phyloP scores from a whole-genome alignment of 352 stramenopile genomes.

The Phytopythium mirpurense region DNA sequence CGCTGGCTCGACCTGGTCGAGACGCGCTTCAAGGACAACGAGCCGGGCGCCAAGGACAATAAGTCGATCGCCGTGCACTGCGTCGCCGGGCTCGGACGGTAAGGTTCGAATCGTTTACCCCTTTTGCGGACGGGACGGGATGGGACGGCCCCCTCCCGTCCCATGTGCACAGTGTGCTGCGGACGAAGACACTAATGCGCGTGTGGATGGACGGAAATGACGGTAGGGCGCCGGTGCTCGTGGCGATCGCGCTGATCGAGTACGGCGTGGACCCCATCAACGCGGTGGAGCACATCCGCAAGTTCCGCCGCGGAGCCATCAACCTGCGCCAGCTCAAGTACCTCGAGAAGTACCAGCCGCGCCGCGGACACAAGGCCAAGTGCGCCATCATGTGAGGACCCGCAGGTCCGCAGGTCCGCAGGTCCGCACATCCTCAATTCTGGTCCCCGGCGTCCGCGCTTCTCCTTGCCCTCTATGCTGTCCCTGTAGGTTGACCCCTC shows the following conservation, averaged over 20 bases:
- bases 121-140: too few relatives aligned
- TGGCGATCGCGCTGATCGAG: constrained; percentile 98
- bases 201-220: not conserved
- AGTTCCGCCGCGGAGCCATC: constrained; percentile 93
- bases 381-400: constrained; percentile 77
- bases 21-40: constrained; percentile 89
- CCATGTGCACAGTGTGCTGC: not conserved
- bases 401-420: not conserved
- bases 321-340: constrained; percentile 98
- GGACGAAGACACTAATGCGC: not conserved
- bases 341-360: constrained; percentile 93
- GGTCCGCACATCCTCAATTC: too few relatives aligned
- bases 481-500: not conserved
- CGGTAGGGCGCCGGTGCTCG: constrained; percentile 91
- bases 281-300: constrained; percentile 96
- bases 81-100: constrained; percentile 95
- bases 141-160: too few relatives aligned
- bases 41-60: constrained; percentile 51
- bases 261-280: constrained; percentile 94
- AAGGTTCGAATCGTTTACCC: too few relatives aligned
- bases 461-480: too few relatives aligned
- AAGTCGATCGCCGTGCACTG: constrained; percentile 97
- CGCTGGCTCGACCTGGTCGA: constrained; percentile 95
- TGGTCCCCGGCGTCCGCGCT: too few relatives aligned
- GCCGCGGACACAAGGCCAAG: constrained; percentile 66